Conservation (phyloP, 306 rosid genomes). For the Abrus pulchellus region DNA sequence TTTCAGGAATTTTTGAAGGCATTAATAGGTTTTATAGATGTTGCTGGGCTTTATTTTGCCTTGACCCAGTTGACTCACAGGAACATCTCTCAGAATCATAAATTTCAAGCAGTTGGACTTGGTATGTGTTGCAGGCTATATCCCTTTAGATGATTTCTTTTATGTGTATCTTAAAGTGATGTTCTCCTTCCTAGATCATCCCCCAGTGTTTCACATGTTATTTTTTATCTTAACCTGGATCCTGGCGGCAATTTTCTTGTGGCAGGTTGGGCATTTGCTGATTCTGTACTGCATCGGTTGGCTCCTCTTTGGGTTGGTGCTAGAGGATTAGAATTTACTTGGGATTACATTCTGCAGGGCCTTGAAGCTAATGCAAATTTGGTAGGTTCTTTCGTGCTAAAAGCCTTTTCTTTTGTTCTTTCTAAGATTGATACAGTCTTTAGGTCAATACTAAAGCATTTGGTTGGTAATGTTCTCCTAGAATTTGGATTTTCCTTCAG, state of each 20-base stretch:
- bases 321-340: slow-evolving; percentile 97
- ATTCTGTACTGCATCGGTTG: slow-evolving; percentile 93
- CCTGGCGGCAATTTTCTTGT: slow-evolving; percentile 42
- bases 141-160: not conserved
- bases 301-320: slow-evolving; percentile 99
- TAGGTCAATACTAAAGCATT: slow-evolving; percentile 15
- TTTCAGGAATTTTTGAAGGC: slow-evolving; percentile 96
- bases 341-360: slow-evolving; percentile 97
- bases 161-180: slow-evolving; percentile 19
- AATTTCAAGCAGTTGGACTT: slow-evolving; percentile 99
- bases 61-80: slow-evolving; percentile 98
- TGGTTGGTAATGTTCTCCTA: slow-evolving; percentile 24
- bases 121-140: slow-evolving; percentile 68
- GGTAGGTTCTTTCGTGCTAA: slow-evolving; percentile 59
- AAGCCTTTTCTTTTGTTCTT: not conserved
- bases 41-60: slow-evolving; percentile 98
- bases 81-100: slow-evolving; percentile 96
- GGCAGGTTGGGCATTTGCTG: slow-evolving; percentile 99
- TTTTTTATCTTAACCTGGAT: slow-evolving; percentile 33
- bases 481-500: slow-evolving; percentile 21
- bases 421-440: slow-evolving; percentile 20
- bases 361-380: slow-evolving; percentile 98
- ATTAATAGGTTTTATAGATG: slow-evolving; percentile 92
- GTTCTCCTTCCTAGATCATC: slow-evolving; percentile 31
- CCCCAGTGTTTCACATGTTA: slow-evolving; percentile 40